Conservation (phyloP, 2,329 filamentous ascomycete genomes). For the Stachybotrys chlorohalonatus region DNA sequence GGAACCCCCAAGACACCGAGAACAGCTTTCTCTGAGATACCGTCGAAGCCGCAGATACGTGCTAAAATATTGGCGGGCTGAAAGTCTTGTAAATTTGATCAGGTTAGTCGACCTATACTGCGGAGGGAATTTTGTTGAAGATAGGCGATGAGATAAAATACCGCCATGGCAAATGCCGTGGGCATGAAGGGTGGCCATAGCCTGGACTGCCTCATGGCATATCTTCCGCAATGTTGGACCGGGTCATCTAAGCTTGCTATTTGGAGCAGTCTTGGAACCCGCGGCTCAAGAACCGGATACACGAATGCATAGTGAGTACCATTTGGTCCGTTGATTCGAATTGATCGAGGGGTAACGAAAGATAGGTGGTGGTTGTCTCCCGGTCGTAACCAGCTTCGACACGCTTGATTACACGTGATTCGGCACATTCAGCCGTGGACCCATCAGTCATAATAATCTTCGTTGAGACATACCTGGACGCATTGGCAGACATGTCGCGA, state of each 20-base stretch:
- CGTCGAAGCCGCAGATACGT: conserved; percentile 9
- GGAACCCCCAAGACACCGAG: conserved; percentile 4
- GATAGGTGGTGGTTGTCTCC: neutral
- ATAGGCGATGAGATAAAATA: too few relatives aligned
- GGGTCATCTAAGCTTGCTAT: neutral
- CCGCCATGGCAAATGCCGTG: conserved; percentile 14
- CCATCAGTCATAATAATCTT: conserved; percentile 19
- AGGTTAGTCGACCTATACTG: neutral
- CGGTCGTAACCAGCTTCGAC: conserved; percentile 1
- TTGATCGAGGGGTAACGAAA: conserved; percentile 10
- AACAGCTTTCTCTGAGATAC: conserved; percentile 8
- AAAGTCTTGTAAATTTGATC: neutral
- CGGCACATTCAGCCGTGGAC: conserved; percentile 9
- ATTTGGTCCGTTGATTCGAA: conserved; percentile 13
- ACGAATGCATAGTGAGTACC: conserved; percentile 11
- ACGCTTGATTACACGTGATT: conserved; percentile 7
- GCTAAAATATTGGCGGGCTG: conserved; percentile 11
- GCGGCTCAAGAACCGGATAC: conserved; percentile 12
- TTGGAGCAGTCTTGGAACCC: conserved; percentile 2
- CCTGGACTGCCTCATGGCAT: conserved; percentile 6
- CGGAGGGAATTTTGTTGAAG: too few relatives aligned
- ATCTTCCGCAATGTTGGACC: conserved; percentile 5
- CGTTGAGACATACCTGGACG: conserved; percentile 16
- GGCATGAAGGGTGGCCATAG: conserved; percentile 10
- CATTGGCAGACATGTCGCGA: conserved; percentile 16